phyloP scores from a whole-genome alignment of 495 filamentous ascomycete species.

The Trypethelium eluteriae region DNA sequence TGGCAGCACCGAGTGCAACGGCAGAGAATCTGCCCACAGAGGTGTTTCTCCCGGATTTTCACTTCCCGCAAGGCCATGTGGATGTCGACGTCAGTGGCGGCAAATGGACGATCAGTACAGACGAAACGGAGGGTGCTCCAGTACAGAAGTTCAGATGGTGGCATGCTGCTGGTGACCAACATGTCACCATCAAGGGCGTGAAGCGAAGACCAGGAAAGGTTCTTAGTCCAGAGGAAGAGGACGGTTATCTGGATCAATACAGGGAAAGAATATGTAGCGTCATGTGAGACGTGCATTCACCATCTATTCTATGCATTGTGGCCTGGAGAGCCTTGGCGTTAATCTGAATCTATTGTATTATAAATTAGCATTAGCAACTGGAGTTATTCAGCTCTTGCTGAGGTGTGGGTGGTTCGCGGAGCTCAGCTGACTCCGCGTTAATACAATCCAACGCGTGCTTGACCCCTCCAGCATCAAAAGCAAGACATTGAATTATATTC shows the following conservation, averaged over 20 bases:
- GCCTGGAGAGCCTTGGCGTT: not conserved
- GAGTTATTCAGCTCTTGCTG: not conserved
- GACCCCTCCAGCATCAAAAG: not conserved
- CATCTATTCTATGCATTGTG: not conserved
- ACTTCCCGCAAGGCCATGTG: slow-evolving; percentile 71
- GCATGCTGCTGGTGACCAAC: slow-evolving; percentile 79
- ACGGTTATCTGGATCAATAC: slow-evolving; percentile 52
- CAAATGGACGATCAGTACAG: slow-evolving; percentile 74
- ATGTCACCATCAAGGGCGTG: slow-evolving; percentile 67
- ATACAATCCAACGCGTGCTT: not conserved
- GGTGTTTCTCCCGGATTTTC: slow-evolving; percentile 83
- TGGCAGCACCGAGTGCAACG: slow-evolving; percentile 30
- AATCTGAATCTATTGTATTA: not conserved
- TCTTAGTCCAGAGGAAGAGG: slow-evolving; percentile 47
- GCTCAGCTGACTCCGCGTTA: slow-evolving; percentile 4
- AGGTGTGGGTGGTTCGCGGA: not conserved
- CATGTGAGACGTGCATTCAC: slow-evolving; percentile 34
- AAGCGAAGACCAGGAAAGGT: slow-evolving; percentile 48
- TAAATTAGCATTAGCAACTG: not conserved
- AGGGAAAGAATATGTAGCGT: slow-evolving; percentile 37
- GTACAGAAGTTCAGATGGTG: slow-evolving; percentile 79
- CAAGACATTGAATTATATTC: not conserved
- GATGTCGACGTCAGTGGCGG: slow-evolving; percentile 70
- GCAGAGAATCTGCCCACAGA: slow-evolving; percentile 62
- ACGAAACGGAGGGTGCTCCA: slow-evolving; percentile 55